These are phyloP conservation scores for Geranomyces variabilis DNA, from an alignment of 192 early-diverging fungal genomes.

Conservation along the genomic window DNA sequence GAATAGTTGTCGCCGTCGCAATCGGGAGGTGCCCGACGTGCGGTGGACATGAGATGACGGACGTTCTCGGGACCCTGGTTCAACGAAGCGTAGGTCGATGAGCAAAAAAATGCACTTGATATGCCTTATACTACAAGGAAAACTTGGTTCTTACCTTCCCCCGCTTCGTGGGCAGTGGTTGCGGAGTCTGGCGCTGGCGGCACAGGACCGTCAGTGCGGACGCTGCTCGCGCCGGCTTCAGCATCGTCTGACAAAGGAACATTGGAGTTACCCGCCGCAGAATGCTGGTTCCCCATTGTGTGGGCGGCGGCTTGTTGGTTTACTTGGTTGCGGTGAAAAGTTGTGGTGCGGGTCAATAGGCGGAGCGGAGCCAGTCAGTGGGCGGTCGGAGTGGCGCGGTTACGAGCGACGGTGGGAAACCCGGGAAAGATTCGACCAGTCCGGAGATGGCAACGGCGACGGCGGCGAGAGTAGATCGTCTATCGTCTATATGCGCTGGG, in stretches of 20 bases:
- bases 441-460: no score
- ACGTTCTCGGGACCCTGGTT: not conserved
- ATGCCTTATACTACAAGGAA: not conserved
- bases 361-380: no score
- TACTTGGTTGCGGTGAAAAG: no score
- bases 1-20: slow-evolving; percentile 22
- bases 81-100: not conserved
- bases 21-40: not conserved
- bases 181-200: not conserved
- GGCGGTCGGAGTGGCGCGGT: no score
- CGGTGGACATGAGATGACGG: slow-evolving; percentile 20
- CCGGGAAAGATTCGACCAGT: no score
- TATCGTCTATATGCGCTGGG: no score
- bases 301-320: not conserved
- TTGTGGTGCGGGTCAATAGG: no score
- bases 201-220: not conserved
- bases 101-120: not conserved
- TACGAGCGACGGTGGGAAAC: no score
- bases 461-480: no score
- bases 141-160: not conserved
- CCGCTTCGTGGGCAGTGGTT: not conserved
- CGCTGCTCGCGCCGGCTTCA: not conserved
- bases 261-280: not conserved
- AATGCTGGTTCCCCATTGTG: not conserved
- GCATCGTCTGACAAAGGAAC: not conserved